Base-by-base conservation (phyloP, 2,329 filamentous ascomycete species). In the Diaporthe vaccinii region DNA sequence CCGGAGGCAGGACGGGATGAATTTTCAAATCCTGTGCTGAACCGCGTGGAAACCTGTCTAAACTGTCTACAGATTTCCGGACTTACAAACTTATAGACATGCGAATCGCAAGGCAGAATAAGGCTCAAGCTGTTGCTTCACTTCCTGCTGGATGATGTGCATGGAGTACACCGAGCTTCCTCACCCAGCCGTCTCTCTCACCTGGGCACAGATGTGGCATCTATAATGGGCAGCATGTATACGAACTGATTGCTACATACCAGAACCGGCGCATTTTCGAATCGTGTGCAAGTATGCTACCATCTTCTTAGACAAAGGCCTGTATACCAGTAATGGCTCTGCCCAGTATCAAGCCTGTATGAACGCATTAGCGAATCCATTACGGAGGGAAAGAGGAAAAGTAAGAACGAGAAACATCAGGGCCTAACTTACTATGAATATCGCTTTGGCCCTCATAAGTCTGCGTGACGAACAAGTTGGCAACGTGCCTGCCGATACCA, bases 361-460 rank as follows among this genome's bases (percentile, higher is more conserved):
- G 72, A 25, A 59, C 65, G 34, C 78, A 75, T 58, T 78, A 84
- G 83, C 7, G 73, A 14, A 77, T 79, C 76, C 72, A 75, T 59
- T 31, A 31, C 3, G 22, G 4, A 6, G 31, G 14, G 6, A 31
- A 25, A 41, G 58, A 71, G 74, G 55, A 73, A 58, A n/a, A n/a
- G 59, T 14, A 28, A 31, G n/a, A 53, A 39, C 28, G 46, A 15
- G 76, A 68, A 58, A 75, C 15, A 53, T 15, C 72, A 76, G 20
- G 77, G 67, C 49, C 9, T 46, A 73, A 91, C 94, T 90, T 86
- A 96, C 95, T 91, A 84, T 98, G 97, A 82, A 98, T 98, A 85
- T 98, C 97, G 82, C 96, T 98, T 86, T 98, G 97, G 31, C 97
- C 97, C 86, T 99, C 97, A 80, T 99, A 99, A 2, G 96, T 98